Base-by-base conservation (phyloP, 331 rosid species). In the Pyracantha coccinea region DNA sequence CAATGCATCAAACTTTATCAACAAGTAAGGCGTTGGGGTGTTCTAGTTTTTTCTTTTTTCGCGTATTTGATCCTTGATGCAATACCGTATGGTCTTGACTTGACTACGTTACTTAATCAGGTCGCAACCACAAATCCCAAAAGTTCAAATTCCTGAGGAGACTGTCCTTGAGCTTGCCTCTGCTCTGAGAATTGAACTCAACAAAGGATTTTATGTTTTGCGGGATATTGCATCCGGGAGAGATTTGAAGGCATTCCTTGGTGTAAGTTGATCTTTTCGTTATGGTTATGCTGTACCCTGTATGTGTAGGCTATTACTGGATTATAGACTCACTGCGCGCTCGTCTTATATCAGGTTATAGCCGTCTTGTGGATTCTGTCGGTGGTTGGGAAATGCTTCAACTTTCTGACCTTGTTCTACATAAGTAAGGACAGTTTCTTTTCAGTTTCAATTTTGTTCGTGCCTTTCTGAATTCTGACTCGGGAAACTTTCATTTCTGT, bases 351-450 rank as follows among this genome's bases (percentile, higher is more conserved):
- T 59, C 90, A 93, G 97, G 89, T 85, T 77, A 55, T 87, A 50
- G 81, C 63, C 44, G 86, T 73, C 79, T 83, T 93, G 75, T 93
- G 96, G 96, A 24, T 89, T 74, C 66, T 91, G 53, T 89, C 98
- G 1, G 32, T 86, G 57, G 55, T 91, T 78, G 97, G 98, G 64
- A 79, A 71, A 60, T 91, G 89, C 76, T 87, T 77, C 93, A 87
- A 79, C 80, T 90, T 91, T 84, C 77, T 93, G 77, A 89, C 96
- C 74, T 77, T 91, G 70, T 75, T 93, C 77, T 91, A 93, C 85
- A 31, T 87, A 69, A 47, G 98, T 91, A 75, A 87, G 96, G 14
- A 33, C 15, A 3, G 47, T 63, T 71, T 45, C 47, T 38, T 61
- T 17, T 59, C 4, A 6, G 14, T 32, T 27, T 8, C 9, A 13